phyloP scores from a whole-genome alignment of 495 filamentous ascomycete genomes.

The Penicillium salamii region DNA sequence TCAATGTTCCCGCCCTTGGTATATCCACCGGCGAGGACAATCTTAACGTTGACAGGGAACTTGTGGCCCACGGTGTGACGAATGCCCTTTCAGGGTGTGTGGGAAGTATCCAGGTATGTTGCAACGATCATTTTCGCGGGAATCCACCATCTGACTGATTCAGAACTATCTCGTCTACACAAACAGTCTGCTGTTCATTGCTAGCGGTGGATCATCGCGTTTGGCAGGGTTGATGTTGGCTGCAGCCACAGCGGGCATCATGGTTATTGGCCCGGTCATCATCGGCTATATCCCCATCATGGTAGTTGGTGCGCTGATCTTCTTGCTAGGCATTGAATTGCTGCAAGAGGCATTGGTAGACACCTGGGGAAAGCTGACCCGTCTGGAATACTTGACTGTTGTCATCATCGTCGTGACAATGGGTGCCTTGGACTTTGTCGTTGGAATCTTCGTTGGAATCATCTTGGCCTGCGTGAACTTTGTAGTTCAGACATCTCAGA shows the following conservation, averaged over 20 bases:
- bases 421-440: constrained; percentile 94
- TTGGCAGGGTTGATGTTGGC: constrained; percentile 86
- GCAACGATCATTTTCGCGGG: no score
- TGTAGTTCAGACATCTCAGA: constrained; percentile 85
- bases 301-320: constrained; percentile 94
- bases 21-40: constrained; percentile 89
- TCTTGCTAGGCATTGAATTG: constrained; percentile 87
- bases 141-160: constrained; percentile 10
- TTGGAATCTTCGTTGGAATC: constrained; percentile 88
- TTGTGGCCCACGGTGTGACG: constrained; percentile 88
- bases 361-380: constrained; percentile 80
- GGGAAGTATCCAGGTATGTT: constrained; percentile 83
- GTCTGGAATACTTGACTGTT: constrained; percentile 87
- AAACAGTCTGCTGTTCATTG: constrained; percentile 93
- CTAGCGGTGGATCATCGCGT: constrained; percentile 82
- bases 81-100: constrained; percentile 82
- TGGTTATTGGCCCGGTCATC: constrained; percentile 78
- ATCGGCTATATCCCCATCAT: constrained; percentile 95
- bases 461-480: constrained; percentile 86
- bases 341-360: constrained; percentile 82
- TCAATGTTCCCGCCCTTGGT: constrained; percentile 91
- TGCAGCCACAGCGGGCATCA: constrained; percentile 69
- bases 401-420: constrained; percentile 91
- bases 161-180: constrained; percentile 95
- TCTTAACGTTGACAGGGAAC: constrained; percentile 83